Percentiles rank a stretch among this genome's conserved stretches.
Evolutionary conservation across 805 yeast genomes (phyloP).

Genomic region (Candida nitratophila): DNA sequence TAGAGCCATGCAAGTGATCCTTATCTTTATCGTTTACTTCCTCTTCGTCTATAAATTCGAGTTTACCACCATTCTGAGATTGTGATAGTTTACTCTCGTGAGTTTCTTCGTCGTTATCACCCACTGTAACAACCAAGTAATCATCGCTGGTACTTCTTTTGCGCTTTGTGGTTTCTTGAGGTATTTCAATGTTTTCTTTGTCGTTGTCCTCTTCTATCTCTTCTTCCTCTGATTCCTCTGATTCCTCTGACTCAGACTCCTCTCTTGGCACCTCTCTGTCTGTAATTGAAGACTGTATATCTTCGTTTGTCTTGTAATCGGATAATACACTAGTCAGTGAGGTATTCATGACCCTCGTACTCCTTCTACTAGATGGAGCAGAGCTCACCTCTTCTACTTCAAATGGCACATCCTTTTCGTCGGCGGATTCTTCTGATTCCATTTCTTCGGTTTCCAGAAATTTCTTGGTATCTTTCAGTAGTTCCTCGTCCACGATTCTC

Average conservation of each 20-base stretch:
- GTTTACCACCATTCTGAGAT: background rate
- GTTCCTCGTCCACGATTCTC: no score
- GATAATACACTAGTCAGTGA: background rate
- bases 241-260: no score
- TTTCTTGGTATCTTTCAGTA: no score
- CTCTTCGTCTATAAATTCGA: background rate
- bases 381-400: no score
- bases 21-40: background rate
- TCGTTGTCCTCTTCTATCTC: background rate
- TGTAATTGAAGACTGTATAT: no score
- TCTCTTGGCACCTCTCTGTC: no score
- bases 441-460: no score
- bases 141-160: conserved; percentile 1
- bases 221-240: background rate
- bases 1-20: no score
- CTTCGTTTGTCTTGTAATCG: background rate
- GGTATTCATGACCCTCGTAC: background rate
- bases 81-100: conserved; percentile 10
- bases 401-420: no score
- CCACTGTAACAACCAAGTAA: conserved; percentile 2
- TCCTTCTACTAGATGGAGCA: background rate
- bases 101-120: conserved; percentile 12
- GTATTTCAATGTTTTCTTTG: background rate
- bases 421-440: background rate
- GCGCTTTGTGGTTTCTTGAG: background rate